Evolutionary conservation across 2,329 filamentous ascomycete species (phyloP), one percentile per base, ranked within the genome.

Genomic region (Tolypocladium ophioglossoides): DNA sequence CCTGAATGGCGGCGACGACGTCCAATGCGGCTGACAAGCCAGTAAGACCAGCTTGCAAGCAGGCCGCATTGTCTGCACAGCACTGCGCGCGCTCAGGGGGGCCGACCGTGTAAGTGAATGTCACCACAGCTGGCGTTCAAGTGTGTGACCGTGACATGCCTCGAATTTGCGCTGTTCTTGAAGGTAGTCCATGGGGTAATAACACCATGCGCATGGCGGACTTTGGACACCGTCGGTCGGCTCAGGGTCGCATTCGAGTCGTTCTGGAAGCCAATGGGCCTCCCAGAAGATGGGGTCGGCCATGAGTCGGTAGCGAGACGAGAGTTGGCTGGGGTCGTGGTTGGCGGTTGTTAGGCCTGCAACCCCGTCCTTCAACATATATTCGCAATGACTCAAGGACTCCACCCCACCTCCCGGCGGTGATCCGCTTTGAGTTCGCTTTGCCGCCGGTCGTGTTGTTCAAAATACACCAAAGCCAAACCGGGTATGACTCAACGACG

Each of bases 221-320:
- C 7, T 22, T 24, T 24, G 40, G 40, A 44, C 40, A 16, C 22
- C n/a, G n/a, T n/a, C n/a, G 4, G 22, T 18, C 41, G 22, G 39
- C 39, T 16, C 37, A 52, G 50, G 27, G 50, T 52, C 38, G n/a
- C 50, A 46, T 41, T 37, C 27, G 38, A 52, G 39, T 30, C 39
- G 37, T 52, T 52, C 50, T 52, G 50, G 50, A 52, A 52, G 39
- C 50, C 50, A 44, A 27, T 9, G 40, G 14, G 12, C 22, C 22
- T 8, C 20, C 50, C 24, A 22, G n/a, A 6, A 27, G 20, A n/a
- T n/a, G 20, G 47, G 24, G 24, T 12, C 47, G 14, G 34, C 49
- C 50, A 51, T 12, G 38, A 30, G 50, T 52, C 30, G 50, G 50
- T 52, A 52, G 50, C 50, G 50, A 44, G 50, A 41, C 44, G 50